Percentiles rank a stretch among this genome's conserved stretches.
Evolutionary conservation across 129 eudicot genomes (phyloP).

Genomic region (Flaveria bidentis): DNA sequence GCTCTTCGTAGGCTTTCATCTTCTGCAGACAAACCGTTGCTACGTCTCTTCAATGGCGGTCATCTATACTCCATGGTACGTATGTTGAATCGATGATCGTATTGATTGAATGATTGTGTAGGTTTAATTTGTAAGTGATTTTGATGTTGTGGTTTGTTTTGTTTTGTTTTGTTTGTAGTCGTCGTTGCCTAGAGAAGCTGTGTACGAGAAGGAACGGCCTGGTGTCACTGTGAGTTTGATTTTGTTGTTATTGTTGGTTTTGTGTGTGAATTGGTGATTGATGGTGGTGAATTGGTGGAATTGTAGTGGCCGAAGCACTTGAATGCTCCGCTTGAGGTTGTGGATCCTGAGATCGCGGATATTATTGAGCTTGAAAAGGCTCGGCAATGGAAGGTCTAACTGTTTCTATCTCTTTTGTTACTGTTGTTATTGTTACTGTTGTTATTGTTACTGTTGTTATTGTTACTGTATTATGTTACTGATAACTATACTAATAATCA

Average conservation of each 20-base stretch:
- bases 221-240: conserved; percentile 65
- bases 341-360: conserved; percentile 98
- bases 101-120: neutral
- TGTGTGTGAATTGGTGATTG: conserved; percentile 6
- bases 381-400: conserved; percentile 96
- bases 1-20: conserved; percentile 84
- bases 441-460: too few species aligned
- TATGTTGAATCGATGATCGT: conserved; percentile 6
- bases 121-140: neutral
- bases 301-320: conserved; percentile 98
- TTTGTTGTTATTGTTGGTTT: neutral
- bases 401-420: neutral
- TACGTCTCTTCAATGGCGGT: conserved; percentile 67
- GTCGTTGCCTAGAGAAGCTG: conserved; percentile 84
- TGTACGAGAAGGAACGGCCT: conserved; percentile 73
- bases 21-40: conserved; percentile 66
- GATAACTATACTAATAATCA: too few species aligned
- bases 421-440: too few species aligned
- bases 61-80: conserved; percentile 75
- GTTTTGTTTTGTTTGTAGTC: conserved; percentile 40
- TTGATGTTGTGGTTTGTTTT: neutral
- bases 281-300: neutral
- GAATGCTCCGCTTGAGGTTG: conserved; percentile 90
- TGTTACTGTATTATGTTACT: neutral
- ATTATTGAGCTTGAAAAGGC: conserved; percentile 97